Base-by-base conservation (phyloP, 306 rosid species). In the Styphnolobium japonicum region DNA sequence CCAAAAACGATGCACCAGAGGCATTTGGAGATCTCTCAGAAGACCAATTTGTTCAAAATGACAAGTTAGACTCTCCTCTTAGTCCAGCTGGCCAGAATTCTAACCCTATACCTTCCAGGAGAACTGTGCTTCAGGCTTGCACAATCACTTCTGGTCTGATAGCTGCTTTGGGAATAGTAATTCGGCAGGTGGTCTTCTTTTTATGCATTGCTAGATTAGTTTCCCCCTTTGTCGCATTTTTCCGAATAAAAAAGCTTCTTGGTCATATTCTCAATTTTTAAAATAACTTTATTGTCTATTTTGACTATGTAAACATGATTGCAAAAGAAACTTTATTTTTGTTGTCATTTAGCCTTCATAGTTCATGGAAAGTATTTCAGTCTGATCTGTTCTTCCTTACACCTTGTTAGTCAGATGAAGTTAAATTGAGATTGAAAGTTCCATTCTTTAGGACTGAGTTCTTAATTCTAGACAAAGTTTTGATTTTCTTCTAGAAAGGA, bases 121-220 rank as follows among this genome's bases (percentile, higher is more conserved):
- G 62, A 81, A 60, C 80, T 19, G 98, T 95, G 71, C 91, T 95
- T 80, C 95, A 86, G 85, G 98, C 98, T 65, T 95, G 97, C 83
- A 82, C 83, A 1, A 51, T 84, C 77, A 92, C 98, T 85, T 92
- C 93, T 7, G 90, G 84, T 74, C 81, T 93, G 27, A 90, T 92
- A 60, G 92, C 92, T n/a, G 90, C 91, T 49, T 58, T 95, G 36
- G 98, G 93, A 75, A 58, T 89, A 5, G 77, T 81, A 57, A 86
- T 92, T 77, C 88, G 94, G 27, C 97, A 92, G 97, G 97, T 91
- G 40, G 18, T 49, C 67, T 73, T 79, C 36, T 52, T 61, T 53
- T 87, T 37, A 31, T 34, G 60, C 82, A 45, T 51, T 25, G 39
- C 73, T 80, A 8, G n/a, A 33, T 64, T 52, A 2, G 43, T 33